Base-by-base conservation (phyloP, 1,284 basidiomycete genomes). In the Cryptococcus maquisensis region DNA sequence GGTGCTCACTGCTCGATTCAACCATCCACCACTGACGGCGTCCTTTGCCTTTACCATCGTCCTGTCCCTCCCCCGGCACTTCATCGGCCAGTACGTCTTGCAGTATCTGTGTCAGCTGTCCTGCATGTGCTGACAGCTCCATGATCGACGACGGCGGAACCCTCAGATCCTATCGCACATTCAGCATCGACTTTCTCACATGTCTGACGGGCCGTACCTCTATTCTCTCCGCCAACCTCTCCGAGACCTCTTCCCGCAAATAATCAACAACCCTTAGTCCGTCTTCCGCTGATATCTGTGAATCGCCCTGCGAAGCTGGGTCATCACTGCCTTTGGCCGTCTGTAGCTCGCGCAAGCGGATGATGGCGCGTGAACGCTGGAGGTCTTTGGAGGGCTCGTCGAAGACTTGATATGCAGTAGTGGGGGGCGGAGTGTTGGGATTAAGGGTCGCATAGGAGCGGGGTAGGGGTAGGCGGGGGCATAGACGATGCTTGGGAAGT, bases 61-160 rank as follows among this genome's bases (percentile, higher is more conserved):
- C 49, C 52, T 46, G 4, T 52, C 50, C 49, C 24, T 48, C 35
- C 47, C 58, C 36, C 43, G 89, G 80, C 69, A 87, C 90, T 65
- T 83, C 77, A 1, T 86, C 84, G 3, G 68, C 67, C 59, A 84
- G 85, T 45, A 85, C 79, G 4, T 79, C 76, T 65, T 92, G 90
- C 35, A 98, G 71, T 32, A 94, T 79, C 69, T 87, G 90, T 1
- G 91, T 84, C 62, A 98, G 85, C 75, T 94, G 90, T 2, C 95
- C 95, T 1, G 95, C 81, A n/a, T 95, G 94, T n/a, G 90, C 86
- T 1, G 93, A 90, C 21, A 98, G 78, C 75, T 98, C 96, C 15
- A 98, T 79, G 20, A 98, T 80, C 2, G 83, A 82, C 45, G 81
- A 78, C 65, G 94, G 96, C 40, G 84, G 86, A 39, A 86, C 82